A percentile compares a stretch with the other conserved stretches of the same genome.
Evolutionary conservation across 2,329 filamentous ascomycete species (phyloP).

Genomic region (Penicillium palitans): DNA sequence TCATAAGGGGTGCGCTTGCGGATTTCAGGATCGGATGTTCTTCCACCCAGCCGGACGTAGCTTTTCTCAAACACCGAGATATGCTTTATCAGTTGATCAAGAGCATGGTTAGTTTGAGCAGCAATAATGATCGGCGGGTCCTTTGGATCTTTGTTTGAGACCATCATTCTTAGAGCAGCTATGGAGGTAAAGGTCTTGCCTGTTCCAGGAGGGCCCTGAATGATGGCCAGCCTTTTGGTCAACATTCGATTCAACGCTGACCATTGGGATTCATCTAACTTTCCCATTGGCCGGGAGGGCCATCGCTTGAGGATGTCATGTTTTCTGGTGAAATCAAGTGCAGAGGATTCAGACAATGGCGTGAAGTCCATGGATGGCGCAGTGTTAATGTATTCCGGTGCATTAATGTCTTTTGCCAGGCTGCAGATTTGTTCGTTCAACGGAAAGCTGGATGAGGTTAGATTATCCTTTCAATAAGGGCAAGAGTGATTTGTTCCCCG

Average conservation of each 20-base stretch:
- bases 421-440: conserved; percentile 46
- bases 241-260: conserved; percentile 68
- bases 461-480: background rate
- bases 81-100: conserved; percentile 75
- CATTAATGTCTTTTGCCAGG: conserved; percentile 41
- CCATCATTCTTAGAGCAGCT: conserved; percentile 64
- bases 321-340: conserved; percentile 42
- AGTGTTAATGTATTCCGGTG: conserved; percentile 55
- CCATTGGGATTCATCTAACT: conserved; percentile 71
- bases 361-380: conserved; percentile 55
- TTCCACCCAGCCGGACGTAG: conserved; percentile 68
- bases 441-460: conserved; percentile 42
- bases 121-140: conserved; percentile 74
- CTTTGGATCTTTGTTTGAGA: conserved; percentile 56
- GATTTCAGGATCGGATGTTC: conserved; percentile 66
- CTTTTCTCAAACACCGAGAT: conserved; percentile 62
- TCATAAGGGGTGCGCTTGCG: conserved; percentile 67
- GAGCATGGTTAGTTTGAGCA: conserved; percentile 86
- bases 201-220: conserved; percentile 80
- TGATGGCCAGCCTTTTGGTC: conserved; percentile 68
- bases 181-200: conserved; percentile 84
- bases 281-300: conserved; percentile 46
- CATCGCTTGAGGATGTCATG: conserved; percentile 55
- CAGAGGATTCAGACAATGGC: conserved; percentile 40
- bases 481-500: conserved; percentile 8